Evolutionary conservation across 2,329 filamentous ascomycete genomes (phyloP), one percentile per base, ranked within the genome.

Genomic region (Sporothrix brasiliensis): DNA sequence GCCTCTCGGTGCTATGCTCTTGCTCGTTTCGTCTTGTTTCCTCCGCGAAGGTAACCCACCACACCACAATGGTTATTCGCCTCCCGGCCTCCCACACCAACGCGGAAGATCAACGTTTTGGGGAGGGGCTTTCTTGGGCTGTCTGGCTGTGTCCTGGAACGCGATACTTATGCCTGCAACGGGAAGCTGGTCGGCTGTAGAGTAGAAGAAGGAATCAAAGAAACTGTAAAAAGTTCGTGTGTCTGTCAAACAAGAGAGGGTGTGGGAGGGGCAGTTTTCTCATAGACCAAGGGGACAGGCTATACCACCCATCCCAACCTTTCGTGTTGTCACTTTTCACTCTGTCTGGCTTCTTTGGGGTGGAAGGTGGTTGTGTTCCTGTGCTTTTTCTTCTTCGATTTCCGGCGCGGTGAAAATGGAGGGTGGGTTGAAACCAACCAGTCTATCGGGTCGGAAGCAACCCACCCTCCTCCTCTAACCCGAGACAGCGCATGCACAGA

Each of bases 11-110:
- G 13, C 39, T 63, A 47, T 47, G 39, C 10, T 11, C 41, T 47
- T 63, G 39, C 58, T 63, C 39, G 39, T 63, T 61, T 63, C 21
- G 58, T 63, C 39, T 27, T 63, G n/a, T 47, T 47, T 63, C 58
- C 39, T 63, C 58, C 14, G n/a, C 58, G 39, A 63, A 47, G n/a
- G 58, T 47, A 63, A 63, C 58, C 58, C 58, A 63, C 58, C 56
- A 44, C 58, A 61, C 58, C 39, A 44, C 21, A 14, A 24, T 54
- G 10, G 34, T 44, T 47, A 27, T 47, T 63, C 21, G 39, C 41
- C 41, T 47, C 14, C 58, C 39, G 39, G 39, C n/a, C 13, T 27
- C 4, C 21, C 58, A 44, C 54, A 34, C 16, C 21, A 39, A 21
- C 9, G 7, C 30, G 19, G 30, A 58, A 21, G 19, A 24, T 24